A percentile compares a stretch with the other conserved stretches of the same genome.
phyloP scores from a whole-genome alignment of 139 green algal species.

The Coelastrella sp. region DNA sequence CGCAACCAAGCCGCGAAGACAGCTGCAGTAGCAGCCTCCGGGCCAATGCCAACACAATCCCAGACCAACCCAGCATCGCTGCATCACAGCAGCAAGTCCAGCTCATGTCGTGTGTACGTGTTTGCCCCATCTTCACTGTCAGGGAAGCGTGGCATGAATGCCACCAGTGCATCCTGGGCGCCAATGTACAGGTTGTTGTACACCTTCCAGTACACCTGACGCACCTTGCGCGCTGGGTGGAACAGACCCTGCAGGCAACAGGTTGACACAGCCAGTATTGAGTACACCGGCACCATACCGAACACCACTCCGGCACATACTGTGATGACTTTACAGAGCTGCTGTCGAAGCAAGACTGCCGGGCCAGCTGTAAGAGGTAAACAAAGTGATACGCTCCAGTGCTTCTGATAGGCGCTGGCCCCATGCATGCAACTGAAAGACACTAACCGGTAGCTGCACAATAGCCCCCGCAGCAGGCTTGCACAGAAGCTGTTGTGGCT shows the following conservation, averaged over 20 bases:
- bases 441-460: no score
- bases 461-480: not conserved
- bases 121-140: constrained; percentile 83
- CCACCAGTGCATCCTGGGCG: constrained; percentile 89
- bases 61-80: no score
- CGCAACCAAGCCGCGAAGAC: no score
- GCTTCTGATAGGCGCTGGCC: no score
- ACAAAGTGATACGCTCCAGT: not conserved
- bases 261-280: no score
- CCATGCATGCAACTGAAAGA: not conserved
- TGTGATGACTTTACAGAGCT: no score
- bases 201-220: constrained; percentile 97
- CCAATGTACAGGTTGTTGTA: constrained; percentile 99
- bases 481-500: not conserved
- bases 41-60: no score
- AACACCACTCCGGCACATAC: no score
- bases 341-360: no score
- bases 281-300: no score
- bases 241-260: constrained; percentile 92
- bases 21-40: no score
- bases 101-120: constrained; percentile 91
- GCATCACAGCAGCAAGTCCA: constrained; percentile 95
- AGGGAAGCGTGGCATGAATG: constrained; percentile 84
- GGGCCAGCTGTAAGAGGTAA: no score
- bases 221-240: constrained; percentile 94